Evolutionary conservation across 768 basidiomycete species (phyloP).

Genomic region (Lentinula sp.): DNA sequence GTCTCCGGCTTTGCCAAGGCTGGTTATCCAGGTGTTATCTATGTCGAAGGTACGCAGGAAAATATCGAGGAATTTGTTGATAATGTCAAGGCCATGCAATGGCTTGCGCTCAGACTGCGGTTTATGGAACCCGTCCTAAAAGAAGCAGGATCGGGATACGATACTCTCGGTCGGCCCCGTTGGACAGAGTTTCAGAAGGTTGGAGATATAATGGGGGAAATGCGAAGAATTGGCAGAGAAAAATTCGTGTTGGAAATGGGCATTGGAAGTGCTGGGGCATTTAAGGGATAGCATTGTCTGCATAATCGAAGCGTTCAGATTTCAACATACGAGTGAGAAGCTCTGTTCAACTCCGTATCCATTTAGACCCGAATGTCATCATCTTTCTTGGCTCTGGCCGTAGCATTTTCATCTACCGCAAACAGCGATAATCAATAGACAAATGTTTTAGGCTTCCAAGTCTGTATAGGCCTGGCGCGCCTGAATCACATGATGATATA

Average conservation of each 20-base stretch:
- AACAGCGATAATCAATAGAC: too few species aligned
- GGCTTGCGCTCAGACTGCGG: conserved; percentile 62
- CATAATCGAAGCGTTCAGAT: not conserved
- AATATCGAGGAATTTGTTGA: conserved; percentile 57
- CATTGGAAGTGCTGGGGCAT: conserved; percentile 38
- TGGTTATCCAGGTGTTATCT: conserved; percentile 73
- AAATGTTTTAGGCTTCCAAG: too few species aligned
- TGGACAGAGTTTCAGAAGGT: conserved; percentile 70
- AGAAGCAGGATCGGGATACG: conserved; percentile 2
- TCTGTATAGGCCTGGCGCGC: too few species aligned
- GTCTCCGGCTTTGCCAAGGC: conserved; percentile 67
- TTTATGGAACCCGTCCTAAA: conserved; percentile 45
- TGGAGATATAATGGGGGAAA: conserved; percentile 62
- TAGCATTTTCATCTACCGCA: too few species aligned
- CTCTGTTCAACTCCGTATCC: too few species aligned
- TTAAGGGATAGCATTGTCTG: not conserved
- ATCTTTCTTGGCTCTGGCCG: too few species aligned
- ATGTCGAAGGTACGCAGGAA: conserved; percentile 49
- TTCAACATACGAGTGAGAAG: not conserved
- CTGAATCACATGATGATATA: too few species aligned
- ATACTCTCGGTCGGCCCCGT: conserved; percentile 9
- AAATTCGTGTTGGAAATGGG: conserved; percentile 57
- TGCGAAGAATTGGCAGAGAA: conserved; percentile 52
- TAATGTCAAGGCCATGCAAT: conserved; percentile 72
- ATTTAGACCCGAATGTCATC: too few species aligned